These are phyloP conservation scores for Clonostachys byssicola DNA, from an alignment of 2,329 filamentous ascomycete genomes.

Conservation along the genomic window DNA sequence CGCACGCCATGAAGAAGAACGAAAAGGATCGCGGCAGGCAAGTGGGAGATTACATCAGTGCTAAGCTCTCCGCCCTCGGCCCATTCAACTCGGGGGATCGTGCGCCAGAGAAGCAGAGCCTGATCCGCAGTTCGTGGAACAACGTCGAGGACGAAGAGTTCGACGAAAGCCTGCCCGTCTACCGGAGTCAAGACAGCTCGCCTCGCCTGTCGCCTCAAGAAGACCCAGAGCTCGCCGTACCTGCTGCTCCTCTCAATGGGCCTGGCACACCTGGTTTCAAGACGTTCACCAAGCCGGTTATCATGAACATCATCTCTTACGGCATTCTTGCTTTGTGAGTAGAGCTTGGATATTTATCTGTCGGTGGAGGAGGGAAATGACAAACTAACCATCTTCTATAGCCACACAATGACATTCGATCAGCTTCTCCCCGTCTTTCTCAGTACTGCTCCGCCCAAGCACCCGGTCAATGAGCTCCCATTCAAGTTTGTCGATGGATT, in stretches of 20 bases:
- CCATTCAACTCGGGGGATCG: conserved; percentile 25
- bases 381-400: conserved; percentile 26
- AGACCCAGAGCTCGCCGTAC: conserved; percentile 17
- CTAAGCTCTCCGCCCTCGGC: conserved; percentile 27
- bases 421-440: conserved; percentile 91
- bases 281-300: conserved; percentile 79
- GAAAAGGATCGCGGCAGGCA: conserved; percentile 73
- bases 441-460: conserved; percentile 57
- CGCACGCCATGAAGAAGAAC: conserved; percentile 77
- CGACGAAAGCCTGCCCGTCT: conserved; percentile 64
- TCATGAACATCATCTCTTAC: conserved; percentile 84
- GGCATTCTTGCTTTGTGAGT: conserved; percentile 93
- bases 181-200: conserved; percentile 57
- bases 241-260: not conserved
- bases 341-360: not conserved
- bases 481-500: conserved; percentile 91
- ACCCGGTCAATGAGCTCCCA: conserved; percentile 57
- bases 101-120: conserved; percentile 54
- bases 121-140: conserved; percentile 19
- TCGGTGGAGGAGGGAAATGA: conserved; percentile 7
- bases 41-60: conserved; percentile 66
- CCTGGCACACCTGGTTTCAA: conserved; percentile 20
- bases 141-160: no score
- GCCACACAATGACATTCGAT: conserved; percentile 96
- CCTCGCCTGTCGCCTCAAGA: conserved; percentile 33